Evolutionary conservation across 768 basidiomycete species (phyloP), one percentile per base, ranked within the genome.

Genomic region (Pisolithus marmoratus): DNA sequence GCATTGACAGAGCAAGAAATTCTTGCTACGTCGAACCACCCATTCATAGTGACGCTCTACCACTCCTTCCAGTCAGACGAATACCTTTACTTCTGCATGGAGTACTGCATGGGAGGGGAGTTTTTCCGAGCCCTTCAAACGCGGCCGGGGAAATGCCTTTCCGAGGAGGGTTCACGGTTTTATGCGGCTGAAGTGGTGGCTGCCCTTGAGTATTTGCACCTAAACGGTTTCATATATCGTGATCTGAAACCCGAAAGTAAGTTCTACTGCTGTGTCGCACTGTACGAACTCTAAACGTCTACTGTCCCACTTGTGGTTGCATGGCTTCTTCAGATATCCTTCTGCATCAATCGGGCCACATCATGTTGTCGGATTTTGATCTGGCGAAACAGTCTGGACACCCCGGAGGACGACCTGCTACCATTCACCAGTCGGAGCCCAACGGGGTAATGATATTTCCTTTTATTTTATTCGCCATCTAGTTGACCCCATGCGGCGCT

Each of bases 351-450:
- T 93, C 94, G 11, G 96, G 96, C 17, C 96, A 99, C 71, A 97
- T 99, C 62, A 97, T 98, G 95, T 72, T 99, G 62, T 98, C 96
- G 43, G 96, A 99, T 71, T 99, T 99, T 70, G 96, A 99, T 73
- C 80, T 99, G 31, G 95, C 95, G 19, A 99, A 98, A 68, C 94
- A 95, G 66, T 92, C 91, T 37, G 86, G 79, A 49, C 90, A 90
- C 58, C 84, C 83, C 22, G 90, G 87, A 23, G 87, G 88, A 49
- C 80, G 89, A 61, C 94, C 94, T 24, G 90, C 87, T 6, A 87
- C 84, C 64, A 87, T 97, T 53, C 90, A 89, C 61, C 81, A 80
- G 66, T 87, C 83, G 58, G 93, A 86, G 60, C 81, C 86, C 29
- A 94, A 92, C 67, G 95, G 95, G 67, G 92, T 93, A 71, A 47